These are phyloP conservation scores for Eucalyptus tenuipes DNA, from an alignment of 345 rosid genomes.

Conservation along the genomic window DNA sequence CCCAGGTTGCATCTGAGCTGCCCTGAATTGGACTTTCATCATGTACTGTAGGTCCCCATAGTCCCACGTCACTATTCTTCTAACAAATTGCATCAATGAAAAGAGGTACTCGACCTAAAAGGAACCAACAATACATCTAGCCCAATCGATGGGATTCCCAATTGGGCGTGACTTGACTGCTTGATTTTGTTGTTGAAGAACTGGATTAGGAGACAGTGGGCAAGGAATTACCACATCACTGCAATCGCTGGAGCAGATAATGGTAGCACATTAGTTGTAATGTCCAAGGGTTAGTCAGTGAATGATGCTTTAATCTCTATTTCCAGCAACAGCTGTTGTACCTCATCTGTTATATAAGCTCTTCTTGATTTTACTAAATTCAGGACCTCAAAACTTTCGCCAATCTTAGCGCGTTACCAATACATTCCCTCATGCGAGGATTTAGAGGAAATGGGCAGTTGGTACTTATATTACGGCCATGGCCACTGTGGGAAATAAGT, in stretches of 20 bases:
- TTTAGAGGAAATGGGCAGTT: constrained; percentile 59
- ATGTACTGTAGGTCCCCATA: background rate
- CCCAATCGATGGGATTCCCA: background rate
- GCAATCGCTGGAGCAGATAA: constrained; percentile 77
- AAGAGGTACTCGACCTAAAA: too few relatives aligned
- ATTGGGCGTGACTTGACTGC: background rate
- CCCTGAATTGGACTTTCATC: background rate
- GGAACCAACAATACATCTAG: background rate
- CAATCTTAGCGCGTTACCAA: constrained; percentile 74
- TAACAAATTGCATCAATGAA: background rate
- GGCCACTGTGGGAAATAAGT: constrained; percentile 1
- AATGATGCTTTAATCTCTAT: background rate
- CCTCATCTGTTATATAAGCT: background rate
- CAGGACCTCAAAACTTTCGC: constrained; percentile 64
- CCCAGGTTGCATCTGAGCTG: constrained; percentile 32
- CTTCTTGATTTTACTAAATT: background rate
- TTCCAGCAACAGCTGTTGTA: background rate
- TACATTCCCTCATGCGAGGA: constrained; percentile 67
- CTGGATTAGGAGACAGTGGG: constrained; percentile 93
- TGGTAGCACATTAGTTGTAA: constrained; percentile 72
- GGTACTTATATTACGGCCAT: constrained; percentile 65
- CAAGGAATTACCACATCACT: constrained; percentile 75
- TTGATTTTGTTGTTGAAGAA: constrained; percentile 21
- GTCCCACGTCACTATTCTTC: background rate
- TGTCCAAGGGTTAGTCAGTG: constrained; percentile 58